Conservation (phyloP, 2,329 filamentous ascomycete species). For the Botrytis cinerea region DNA sequence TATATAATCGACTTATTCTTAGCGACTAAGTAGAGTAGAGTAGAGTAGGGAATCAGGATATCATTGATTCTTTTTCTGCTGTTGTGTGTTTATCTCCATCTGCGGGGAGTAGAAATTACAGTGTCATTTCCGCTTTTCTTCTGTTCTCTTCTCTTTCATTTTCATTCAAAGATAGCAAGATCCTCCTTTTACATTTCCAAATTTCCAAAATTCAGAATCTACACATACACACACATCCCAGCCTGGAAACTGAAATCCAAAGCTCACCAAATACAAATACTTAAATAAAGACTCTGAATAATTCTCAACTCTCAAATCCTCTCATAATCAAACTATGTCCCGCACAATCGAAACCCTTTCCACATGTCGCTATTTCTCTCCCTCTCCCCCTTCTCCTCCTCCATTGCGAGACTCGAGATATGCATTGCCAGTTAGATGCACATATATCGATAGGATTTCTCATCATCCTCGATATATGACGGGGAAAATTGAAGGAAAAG, state of each 20-base stretch:
- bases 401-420: not conserved
- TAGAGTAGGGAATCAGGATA: too few relatives aligned
- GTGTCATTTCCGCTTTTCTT: not conserved
- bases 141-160: not conserved
- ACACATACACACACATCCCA: not conserved
- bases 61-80: too few relatives aligned
- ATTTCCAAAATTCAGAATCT: not conserved
- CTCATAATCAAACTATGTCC: not conserved
- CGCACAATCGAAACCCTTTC: not conserved
- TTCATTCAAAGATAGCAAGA: not conserved
- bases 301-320: not conserved
- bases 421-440: not conserved
- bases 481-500: not conserved
- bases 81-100: not conserved
- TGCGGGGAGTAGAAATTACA: not conserved
- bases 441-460: not conserved
- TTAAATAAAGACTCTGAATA: rapidly evolving
- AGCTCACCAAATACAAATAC: not conserved
- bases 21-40: not conserved
- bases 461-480: rapidly evolving
- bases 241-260: not conserved
- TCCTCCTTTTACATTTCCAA: not conserved
- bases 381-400: not conserved
- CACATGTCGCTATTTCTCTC: not conserved
- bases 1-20: too few relatives aligned